phyloP scores from a whole-genome alignment of 2,329 filamentous ascomycete species.

The Leptographium wingfieldii region DNA sequence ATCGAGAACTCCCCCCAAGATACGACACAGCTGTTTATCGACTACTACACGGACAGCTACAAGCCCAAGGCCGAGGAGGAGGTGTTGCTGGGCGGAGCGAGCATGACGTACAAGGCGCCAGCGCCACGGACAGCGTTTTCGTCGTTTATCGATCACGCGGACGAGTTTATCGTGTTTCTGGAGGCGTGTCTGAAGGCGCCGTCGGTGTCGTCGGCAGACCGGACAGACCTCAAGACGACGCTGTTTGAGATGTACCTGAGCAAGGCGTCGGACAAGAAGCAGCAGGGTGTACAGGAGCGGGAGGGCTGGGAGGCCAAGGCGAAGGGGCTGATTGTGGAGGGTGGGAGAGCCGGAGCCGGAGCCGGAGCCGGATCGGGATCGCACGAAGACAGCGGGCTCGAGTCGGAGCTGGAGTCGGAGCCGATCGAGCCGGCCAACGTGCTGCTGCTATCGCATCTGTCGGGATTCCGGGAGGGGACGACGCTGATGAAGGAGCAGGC shows the following conservation, averaged over 20 bases:
- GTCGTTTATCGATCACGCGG: conserved; percentile 85
- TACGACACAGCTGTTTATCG: conserved; percentile 78
- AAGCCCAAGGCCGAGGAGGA: conserved; percentile 49
- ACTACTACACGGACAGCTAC: conserved; percentile 86
- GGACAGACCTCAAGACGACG: conserved; percentile 81
- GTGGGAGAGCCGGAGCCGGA: conserved; percentile 43
- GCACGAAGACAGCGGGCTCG: too few relatives aligned
- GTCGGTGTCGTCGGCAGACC: conserved; percentile 59
- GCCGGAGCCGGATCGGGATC: conserved; percentile 18
- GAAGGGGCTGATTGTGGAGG: conserved; percentile 56
- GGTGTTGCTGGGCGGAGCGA: conserved; percentile 23
- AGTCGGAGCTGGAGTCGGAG: not conserved
- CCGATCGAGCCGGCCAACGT: conserved; percentile 94
- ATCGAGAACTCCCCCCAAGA: conserved; percentile 75
- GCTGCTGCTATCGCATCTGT: conserved; percentile 80
- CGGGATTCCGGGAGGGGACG: conserved; percentile 80
- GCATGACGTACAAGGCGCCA: conserved; percentile 54
- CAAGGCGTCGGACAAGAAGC: conserved; percentile 68
- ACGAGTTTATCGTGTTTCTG: conserved; percentile 84
- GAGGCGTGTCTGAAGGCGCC: conserved; percentile 72
- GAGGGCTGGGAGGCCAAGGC: conserved; percentile 84
- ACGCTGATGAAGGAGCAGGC: conserved; percentile 90
- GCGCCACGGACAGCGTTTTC: conserved; percentile 86
- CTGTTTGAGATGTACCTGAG: conserved; percentile 97
- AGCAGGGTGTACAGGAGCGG: conserved; percentile 45